A percentile compares a stretch with the other conserved stretches of the same genome.
phyloP scores from a whole-genome alignment of 306 rosid genomes.

The Pyrus betulifolia region DNA sequence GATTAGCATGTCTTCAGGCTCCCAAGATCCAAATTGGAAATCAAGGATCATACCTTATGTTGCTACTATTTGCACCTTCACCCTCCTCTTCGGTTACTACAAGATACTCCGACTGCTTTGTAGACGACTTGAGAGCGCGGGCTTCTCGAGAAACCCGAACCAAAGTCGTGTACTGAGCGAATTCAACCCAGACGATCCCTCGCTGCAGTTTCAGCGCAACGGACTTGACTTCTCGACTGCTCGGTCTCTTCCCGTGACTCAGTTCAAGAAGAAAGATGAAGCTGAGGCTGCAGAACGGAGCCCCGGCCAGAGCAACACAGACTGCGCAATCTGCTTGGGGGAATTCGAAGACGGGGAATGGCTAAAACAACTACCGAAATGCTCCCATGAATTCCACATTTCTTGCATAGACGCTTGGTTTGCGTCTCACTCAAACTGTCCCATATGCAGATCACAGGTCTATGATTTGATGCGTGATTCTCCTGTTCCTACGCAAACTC shows the following conservation, averaged over 20 bases:
- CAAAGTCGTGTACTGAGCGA: slow-evolving; percentile 9
- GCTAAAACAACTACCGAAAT: slow-evolving; percentile 37
- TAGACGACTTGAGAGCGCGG: background rate
- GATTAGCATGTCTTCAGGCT: slow-evolving; percentile 12
- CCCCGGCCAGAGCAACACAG: background rate
- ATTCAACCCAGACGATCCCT: slow-evolving; percentile 9
- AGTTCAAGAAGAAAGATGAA: slow-evolving; percentile 32
- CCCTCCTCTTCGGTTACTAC: slow-evolving; percentile 12
- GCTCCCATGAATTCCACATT: slow-evolving; percentile 41
- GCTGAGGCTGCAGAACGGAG: slow-evolving; percentile 12
- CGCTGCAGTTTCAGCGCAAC: slow-evolving; percentile 25
- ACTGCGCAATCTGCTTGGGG: slow-evolving; percentile 49
- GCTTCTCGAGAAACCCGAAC: slow-evolving; percentile 9
- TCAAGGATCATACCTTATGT: background rate
- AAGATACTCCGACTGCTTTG: slow-evolving; percentile 1
- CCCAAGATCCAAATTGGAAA: background rate
- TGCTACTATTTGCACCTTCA: background rate
- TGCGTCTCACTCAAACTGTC: slow-evolving; percentile 41
- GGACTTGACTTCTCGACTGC: slow-evolving; percentile 26
- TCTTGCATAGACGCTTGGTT: slow-evolving; percentile 50
- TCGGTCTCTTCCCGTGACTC: slow-evolving; percentile 23
- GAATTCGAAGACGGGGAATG: slow-evolving; percentile 56
- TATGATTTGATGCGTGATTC: background rate
- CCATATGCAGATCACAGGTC: slow-evolving; percentile 44
- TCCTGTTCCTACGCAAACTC: background rate